These are phyloP conservation scores for Metschnikowia lunata DNA, from an alignment of 805 yeast species.

Conservation along the genomic window DNA sequence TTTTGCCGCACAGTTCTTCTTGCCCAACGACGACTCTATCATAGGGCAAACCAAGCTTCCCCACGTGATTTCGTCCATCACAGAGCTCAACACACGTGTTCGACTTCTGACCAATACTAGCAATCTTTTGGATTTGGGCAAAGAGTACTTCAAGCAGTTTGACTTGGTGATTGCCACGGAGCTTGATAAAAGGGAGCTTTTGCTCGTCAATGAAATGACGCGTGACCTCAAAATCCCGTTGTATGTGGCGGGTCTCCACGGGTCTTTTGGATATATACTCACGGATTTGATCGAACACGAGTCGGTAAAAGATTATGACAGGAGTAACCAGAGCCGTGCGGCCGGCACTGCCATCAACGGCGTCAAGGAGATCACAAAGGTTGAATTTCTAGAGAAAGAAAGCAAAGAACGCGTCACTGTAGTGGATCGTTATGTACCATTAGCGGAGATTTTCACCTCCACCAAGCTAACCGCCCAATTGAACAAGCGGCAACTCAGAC, in stretches of 20 bases:
- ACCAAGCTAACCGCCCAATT: constrained; percentile 39
- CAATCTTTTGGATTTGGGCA: constrained; percentile 14
- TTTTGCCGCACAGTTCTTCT: constrained; percentile 70
- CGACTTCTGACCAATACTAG: constrained; percentile 43
- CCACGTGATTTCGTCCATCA: constrained; percentile 52
- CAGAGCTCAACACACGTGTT: constrained; percentile 79
- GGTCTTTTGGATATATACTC: constrained; percentile 78
- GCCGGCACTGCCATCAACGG: constrained; percentile 50
- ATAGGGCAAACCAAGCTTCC: constrained; percentile 55
- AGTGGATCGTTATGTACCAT: constrained; percentile 33
- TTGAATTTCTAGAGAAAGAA: constrained; percentile 28
- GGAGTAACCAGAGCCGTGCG: constrained; percentile 39
- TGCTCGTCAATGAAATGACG: constrained; percentile 49
- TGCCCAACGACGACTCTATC: constrained; percentile 47
- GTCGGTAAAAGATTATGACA: constrained; percentile 49
- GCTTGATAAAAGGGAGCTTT: constrained; percentile 37
- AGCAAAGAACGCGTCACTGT: constrained; percentile 42
- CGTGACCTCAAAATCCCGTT: constrained; percentile 59
- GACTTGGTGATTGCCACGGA: constrained; percentile 78
- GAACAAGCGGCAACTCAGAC: constrained; percentile 42
- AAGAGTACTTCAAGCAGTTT: constrained; percentile 47
- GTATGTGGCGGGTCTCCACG: constrained; percentile 66
- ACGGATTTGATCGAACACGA: constrained; percentile 69
- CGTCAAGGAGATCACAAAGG: constrained; percentile 30
- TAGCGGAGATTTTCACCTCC: constrained; percentile 31